A percentile compares a stretch with the other conserved stretches of the same genome.
phyloP scores from a whole-genome alignment of 2,329 filamentous ascomycete species.

The Ascochyta koolunga region DNA sequence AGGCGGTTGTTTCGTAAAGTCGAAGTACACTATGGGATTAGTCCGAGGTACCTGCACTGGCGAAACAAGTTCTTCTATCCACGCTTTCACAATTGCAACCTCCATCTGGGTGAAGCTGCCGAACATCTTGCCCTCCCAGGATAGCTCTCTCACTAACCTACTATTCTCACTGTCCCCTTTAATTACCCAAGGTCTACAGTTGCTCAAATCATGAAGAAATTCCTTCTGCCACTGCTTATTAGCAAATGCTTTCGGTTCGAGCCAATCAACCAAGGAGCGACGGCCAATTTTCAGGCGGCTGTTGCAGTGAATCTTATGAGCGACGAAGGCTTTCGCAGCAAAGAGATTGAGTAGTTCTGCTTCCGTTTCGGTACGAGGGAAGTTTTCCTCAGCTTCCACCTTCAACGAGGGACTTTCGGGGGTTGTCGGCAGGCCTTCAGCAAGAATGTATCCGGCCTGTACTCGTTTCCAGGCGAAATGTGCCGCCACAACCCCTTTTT shows the following conservation, averaged over 20 bases:
- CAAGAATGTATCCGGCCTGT: conserved; percentile 53
- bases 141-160: conserved; percentile 51
- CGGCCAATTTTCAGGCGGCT: conserved; percentile 50
- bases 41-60: background rate
- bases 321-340: conserved; percentile 46
- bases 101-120: conserved; percentile 57
- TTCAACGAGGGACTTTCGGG: conserved; percentile 27
- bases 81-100: conserved; percentile 44
- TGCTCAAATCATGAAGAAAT: conserved; percentile 47
- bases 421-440: conserved; percentile 32
- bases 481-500: conserved; percentile 38
- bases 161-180: conserved; percentile 51
- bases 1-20: conserved; percentile 22
- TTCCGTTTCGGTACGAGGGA: conserved; percentile 21
- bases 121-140: conserved; percentile 58
- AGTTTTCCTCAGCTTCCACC: conserved; percentile 2
- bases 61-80: conserved; percentile 49
- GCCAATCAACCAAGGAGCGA: conserved; percentile 50
- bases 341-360: conserved; percentile 40
- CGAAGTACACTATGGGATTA: conserved; percentile 27
- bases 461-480: conserved; percentile 50
- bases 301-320: conserved; percentile 51
- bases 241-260: conserved; percentile 44
- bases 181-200: conserved; percentile 51
- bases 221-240: conserved; percentile 42